Conservation (phyloP, 140 eudicot species). For the Oenanthe javanica region DNA sequence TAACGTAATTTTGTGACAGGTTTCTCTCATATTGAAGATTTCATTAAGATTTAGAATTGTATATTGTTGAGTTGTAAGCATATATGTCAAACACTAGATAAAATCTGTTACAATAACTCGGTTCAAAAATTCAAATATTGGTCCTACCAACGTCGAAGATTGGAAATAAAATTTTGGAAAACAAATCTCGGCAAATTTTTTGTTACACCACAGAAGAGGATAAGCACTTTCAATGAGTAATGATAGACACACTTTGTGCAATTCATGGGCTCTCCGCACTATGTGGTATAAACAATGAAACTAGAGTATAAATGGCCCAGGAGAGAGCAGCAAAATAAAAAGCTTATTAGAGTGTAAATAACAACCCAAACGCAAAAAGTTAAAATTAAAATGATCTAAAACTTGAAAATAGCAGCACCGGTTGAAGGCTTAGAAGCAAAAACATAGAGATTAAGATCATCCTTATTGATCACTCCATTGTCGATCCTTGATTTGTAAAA, state of each 20-base stretch:
- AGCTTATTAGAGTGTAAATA: background rate
- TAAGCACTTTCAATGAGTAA: background rate
- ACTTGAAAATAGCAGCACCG: conserved; percentile 69
- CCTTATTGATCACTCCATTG: conserved; percentile 53
- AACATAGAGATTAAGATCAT: conserved; percentile 72
- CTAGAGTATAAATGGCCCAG: background rate
- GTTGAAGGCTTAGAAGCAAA: conserved; percentile 97
- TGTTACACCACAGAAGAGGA: background rate
- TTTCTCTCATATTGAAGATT: too few relatives aligned
- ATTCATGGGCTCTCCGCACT: background rate
- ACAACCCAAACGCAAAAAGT: background rate
- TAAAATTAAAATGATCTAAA: conserved; percentile 11
- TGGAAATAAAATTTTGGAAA: background rate
- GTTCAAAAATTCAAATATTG: too few relatives aligned
- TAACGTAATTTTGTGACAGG: too few relatives aligned
- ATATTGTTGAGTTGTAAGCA: too few relatives aligned
- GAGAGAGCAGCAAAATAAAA: background rate
- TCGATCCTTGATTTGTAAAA: conserved; percentile 71
- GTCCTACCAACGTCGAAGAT: background rate
- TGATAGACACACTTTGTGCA: background rate
- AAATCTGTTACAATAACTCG: too few relatives aligned
- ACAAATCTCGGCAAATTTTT: background rate
- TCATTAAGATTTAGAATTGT: too few relatives aligned
- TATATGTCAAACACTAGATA: too few relatives aligned
- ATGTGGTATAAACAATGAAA: background rate